Base-by-base conservation (phyloP, 140 eudicot genomes). In the Flaveria floridana region DNA sequence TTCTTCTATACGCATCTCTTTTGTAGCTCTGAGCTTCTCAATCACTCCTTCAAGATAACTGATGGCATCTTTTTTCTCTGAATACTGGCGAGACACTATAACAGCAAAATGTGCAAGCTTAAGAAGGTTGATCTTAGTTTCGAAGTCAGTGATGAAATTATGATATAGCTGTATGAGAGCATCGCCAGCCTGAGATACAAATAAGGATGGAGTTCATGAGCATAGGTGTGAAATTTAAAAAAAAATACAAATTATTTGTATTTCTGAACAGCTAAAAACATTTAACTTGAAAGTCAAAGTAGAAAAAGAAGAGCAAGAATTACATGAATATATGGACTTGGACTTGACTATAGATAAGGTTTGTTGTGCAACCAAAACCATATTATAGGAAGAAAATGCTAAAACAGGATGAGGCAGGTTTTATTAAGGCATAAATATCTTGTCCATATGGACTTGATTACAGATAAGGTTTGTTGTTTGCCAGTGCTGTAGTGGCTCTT, bases 21-120 rank as follows among this genome's bases (percentile, higher is more conserved):
- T 86, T 25, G 96, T 92, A 81, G 83, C 95, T 37, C 79, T 86
- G 58, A 92, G 96, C 85, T 92, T 92, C 70, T 92, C 96, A 57
- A 87, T 89, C 76, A 89, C 88, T 78, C 90, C 96, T 86, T 89
- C 95, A 68, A 89, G 98, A 82, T 89, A 87, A 52, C 80, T 79
- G 65, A 87, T 82, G 46, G 92, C 96, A 68, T 90, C 98, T 37
- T 81, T 95, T 89, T 86, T 89, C 80, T 86, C 92, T 4, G 92
- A 65, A 83, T 89, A 89, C 72, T 83, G 91, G 25, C 92, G 87
- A 80, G 96, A 92, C 65, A 92, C 95, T 56, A 86, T 92, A 65
- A 86, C 98, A 16, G 92, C 92, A 87, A 92, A 92, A 77, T 89
- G 98, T 28, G 98, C 95, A 76, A 92, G 95, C 90, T 92, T 92